A percentile compares a stretch with the other conserved stretches of the same genome.
These are phyloP conservation scores for Xylaria sp. DNA, from an alignment of 2,329 filamentous ascomycete species.

Conservation along the genomic window DNA sequence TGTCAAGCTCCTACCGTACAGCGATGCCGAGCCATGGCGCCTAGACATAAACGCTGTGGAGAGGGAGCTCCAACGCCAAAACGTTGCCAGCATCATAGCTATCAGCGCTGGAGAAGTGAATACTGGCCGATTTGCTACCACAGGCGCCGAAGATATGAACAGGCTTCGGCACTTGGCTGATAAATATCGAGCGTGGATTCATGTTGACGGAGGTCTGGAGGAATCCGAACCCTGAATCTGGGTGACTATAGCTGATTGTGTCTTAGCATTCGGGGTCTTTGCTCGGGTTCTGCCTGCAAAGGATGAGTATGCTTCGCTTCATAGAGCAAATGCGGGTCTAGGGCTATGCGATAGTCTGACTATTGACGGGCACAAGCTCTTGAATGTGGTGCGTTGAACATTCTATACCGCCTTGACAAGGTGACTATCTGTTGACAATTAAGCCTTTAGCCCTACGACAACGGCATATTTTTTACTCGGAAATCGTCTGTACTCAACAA, in stretches of 20 bases:
- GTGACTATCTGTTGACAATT: background rate
- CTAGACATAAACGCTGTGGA: constrained; percentile 73
- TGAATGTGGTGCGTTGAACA: constrained; percentile 72
- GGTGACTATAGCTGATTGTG: background rate
- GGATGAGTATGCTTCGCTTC: constrained; percentile 61
- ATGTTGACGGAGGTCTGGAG: constrained; percentile 75
- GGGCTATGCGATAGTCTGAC: constrained; percentile 88
- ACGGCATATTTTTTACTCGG: constrained; percentile 83
- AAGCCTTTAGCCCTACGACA: constrained; percentile 76
- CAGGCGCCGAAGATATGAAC: constrained; percentile 61
- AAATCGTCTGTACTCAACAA: constrained; percentile 61
- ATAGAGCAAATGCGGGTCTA: constrained; percentile 62
- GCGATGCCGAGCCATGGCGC: constrained; percentile 64
- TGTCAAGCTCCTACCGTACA: constrained; percentile 64
- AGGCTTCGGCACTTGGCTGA: constrained; percentile 73
- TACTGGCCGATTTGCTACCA: constrained; percentile 78
- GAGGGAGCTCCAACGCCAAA: constrained; percentile 56
- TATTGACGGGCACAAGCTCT: constrained; percentile 86
- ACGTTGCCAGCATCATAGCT: constrained; percentile 74
- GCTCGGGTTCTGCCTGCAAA: constrained; percentile 66
- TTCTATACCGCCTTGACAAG: background rate
- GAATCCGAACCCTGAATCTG: background rate
- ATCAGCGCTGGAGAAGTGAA: constrained; percentile 92
- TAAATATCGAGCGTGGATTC: constrained; percentile 79
- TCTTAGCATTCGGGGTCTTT: constrained; percentile 80